Evolutionary conservation across 2,329 filamentous ascomycete genomes (phyloP).

Genomic region (Remersonia thermophila): DNA sequence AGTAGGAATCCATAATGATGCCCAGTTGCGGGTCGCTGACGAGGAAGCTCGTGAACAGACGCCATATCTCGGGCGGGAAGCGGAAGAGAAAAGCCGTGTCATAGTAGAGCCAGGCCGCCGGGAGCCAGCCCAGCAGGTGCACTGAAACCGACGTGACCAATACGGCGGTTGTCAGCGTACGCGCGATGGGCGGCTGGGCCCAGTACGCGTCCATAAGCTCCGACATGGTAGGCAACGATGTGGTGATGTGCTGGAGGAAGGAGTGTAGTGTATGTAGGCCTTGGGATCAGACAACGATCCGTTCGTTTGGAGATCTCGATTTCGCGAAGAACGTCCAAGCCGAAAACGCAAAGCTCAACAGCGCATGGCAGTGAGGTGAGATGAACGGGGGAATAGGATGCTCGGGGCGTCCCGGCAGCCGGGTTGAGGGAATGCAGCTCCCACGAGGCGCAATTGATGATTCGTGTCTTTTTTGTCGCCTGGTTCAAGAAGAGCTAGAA

Average conservation of each 20-base stretch:
- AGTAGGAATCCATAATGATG: constrained; percentile 64
- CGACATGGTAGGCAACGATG: constrained; percentile 12
- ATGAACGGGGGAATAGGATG: constrained; percentile 4
- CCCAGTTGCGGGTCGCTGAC: constrained; percentile 28
- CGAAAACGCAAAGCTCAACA: constrained; percentile 10
- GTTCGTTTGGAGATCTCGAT: constrained; percentile 7
- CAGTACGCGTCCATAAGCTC: constrained; percentile 30
- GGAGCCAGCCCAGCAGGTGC: constrained; percentile 42
- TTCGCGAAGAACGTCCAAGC: constrained; percentile 12
- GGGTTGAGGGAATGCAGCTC: constrained; percentile 8
- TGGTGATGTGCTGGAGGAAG: constrained; percentile 1
- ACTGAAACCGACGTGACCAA: constrained; percentile 50
- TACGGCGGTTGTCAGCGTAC: constrained; percentile 54
- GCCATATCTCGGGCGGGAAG: constrained; percentile 36
- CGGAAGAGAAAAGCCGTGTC: constrained; percentile 40
- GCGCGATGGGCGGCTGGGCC: constrained; percentile 35
- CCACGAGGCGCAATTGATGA: constrained; percentile 14
- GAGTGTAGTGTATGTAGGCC: constrained; percentile 2
- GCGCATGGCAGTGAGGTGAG: constrained; percentile 9
- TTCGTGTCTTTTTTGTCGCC: constrained; percentile 19
- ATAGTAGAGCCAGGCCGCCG: constrained; percentile 41
- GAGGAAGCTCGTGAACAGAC: constrained; percentile 31
- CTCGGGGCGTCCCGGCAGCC: constrained; percentile 6
- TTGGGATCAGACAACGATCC: constrained; percentile 3
- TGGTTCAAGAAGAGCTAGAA: constrained; percentile 7